Evolutionary conservation across 768 basidiomycete species (phyloP).

Genomic region (Tremella yokohamensis): DNA sequence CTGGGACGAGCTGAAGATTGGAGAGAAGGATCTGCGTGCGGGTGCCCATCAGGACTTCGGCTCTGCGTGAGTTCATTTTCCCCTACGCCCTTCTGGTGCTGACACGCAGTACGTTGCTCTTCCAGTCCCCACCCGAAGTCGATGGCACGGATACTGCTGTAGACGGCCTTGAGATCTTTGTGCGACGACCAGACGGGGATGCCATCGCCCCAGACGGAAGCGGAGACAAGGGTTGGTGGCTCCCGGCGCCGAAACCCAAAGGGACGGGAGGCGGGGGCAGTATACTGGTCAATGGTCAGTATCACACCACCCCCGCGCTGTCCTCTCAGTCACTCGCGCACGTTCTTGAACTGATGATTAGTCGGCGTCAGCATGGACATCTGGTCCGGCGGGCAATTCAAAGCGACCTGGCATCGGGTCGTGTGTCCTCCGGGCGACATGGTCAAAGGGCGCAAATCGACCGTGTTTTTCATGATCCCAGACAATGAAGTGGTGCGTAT

Average conservation of each 20-base stretch:
- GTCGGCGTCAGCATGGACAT: conserved; percentile 12
- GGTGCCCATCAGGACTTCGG: conserved; percentile 12
- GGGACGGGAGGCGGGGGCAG: conserved; percentile 5
- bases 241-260: conserved; percentile 4
- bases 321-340: neutral
- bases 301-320: too few species aligned
- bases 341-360: neutral
- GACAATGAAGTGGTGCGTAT: conserved; percentile 7
- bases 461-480: conserved; percentile 11
- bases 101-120: conserved; percentile 5
- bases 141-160: conserved; percentile 5
- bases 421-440: conserved; percentile 4
- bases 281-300: conserved; percentile 10
- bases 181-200: conserved; percentile 2
- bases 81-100: neutral
- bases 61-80: conserved; percentile 1
- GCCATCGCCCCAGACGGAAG: conserved; percentile 5
- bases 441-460: conserved; percentile 5
- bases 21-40: conserved; percentile 7
- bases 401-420: conserved; percentile 12
- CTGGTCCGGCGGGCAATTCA: conserved; percentile 11
- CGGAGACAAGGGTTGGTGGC: conserved; percentile 9
- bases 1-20: conserved; percentile 7
- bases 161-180: conserved; percentile 12
- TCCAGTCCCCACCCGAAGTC: conserved; percentile 7